phyloP scores from a whole-genome alignment of 768 basidiomycete genomes.

The Mycena floridula region DNA sequence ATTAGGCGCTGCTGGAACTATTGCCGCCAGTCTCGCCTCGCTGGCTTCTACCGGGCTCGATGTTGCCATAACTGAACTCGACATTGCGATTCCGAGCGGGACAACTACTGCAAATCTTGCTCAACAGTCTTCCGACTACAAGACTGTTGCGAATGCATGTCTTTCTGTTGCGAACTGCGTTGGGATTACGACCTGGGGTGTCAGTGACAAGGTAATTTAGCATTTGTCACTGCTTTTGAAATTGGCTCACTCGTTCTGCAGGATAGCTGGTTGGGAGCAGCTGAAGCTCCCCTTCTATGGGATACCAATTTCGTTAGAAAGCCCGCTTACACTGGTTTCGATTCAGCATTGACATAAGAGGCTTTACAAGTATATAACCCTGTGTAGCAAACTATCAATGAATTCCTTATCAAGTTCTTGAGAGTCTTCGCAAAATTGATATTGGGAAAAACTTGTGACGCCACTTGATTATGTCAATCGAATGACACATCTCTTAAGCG shows the following conservation, averaged over 20 bases:
- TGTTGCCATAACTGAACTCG: conserved; percentile 43
- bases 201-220: conserved; percentile 36
- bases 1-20: conserved; percentile 34
- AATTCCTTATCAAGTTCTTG: too few relatives aligned
- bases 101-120: too few relatives aligned
- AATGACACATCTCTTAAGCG: too few relatives aligned
- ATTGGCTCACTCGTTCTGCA: too few relatives aligned
- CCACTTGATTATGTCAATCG: too few relatives aligned
- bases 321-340: conserved; percentile 26
- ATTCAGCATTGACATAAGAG: conserved; percentile 14
- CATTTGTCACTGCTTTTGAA: not conserved
- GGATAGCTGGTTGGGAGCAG: conserved; percentile 44
- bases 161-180: conserved; percentile 34
- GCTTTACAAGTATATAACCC: too few relatives aligned
- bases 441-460: too few relatives aligned
- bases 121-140: conserved; percentile 40
- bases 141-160: conserved; percentile 39
- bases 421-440: too few relatives aligned
- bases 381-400: too few relatives aligned
- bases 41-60: conserved; percentile 38
- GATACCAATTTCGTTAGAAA: conserved; percentile 41
- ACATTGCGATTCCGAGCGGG: conserved; percentile 30
- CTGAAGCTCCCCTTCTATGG: conserved; percentile 36
- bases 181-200: conserved; percentile 45
- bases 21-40: conserved; percentile 34